Base-by-base conservation (phyloP, 1,284 basidiomycete genomes). In the Ceraceosorus bombacis region DNA sequence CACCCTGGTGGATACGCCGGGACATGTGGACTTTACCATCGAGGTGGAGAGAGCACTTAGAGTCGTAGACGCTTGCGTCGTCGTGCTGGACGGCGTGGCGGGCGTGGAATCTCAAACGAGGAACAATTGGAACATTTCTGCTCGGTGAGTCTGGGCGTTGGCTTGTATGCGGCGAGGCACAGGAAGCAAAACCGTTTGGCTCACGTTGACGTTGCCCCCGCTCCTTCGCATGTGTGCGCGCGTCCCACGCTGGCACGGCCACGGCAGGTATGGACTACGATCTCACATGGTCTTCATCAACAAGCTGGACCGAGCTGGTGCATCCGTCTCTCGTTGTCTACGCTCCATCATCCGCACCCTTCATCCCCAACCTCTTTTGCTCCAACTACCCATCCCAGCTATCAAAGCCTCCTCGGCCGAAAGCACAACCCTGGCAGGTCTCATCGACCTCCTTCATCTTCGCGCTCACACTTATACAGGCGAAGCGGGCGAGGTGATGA, bases 21-120 rank as follows among this genome's bases (percentile, higher is more conserved):
- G 90, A 13, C 90, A 93, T 78, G 89, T 89, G 6, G 90, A 93
- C 78, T 93, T 93, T 79, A 90, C 89, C 2, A 91, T 93, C 87
- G 90, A 93, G 71, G 90, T 93, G 8, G 90, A 92, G 77, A 88
- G 89, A 68, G 89, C 90, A 10, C 89, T 90, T 71, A 84, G 90
- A 13, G 87, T 93, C 7, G 85, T 91, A 1, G 90, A 93, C 70
- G 90, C 90, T 60, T 88, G 89, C 5, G 85, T 93, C 12, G 87
- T 93, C 13, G 79, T 93, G 15, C 84, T 93, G 43, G 90, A 93
- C 76, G 88, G 88, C 0, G 90, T 93, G 0, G 90, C 92, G 78
- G 90, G 90, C 5, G 90, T 92, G 1, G 90, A 93, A 78, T 84
- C 88, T 5, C 90, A 93, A 75, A 93, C 90, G 0, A 88, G 85